Conservation (phyloP, 768 basidiomycete species). For the Baorangia bicolor region DNA sequence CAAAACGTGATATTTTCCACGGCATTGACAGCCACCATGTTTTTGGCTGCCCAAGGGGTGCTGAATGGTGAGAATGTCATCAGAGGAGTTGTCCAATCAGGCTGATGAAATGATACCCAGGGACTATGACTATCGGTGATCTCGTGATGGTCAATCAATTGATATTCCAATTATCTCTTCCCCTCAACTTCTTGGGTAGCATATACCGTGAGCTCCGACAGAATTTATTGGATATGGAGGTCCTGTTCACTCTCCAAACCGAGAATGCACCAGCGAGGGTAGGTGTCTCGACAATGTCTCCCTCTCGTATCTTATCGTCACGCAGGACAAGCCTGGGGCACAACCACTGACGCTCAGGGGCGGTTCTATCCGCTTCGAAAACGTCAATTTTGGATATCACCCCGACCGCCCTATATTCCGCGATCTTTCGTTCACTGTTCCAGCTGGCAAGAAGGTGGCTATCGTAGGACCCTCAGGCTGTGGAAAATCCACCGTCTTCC, state of each 20-base stretch:
- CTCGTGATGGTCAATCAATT: slow-evolving; percentile 99
- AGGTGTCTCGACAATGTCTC: neutral
- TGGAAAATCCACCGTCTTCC: slow-evolving; percentile 96
- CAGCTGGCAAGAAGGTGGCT: slow-evolving; percentile 95
- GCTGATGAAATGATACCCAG: slow-evolving; percentile 38
- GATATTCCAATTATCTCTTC: slow-evolving; percentile 94
- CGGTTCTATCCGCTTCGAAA: slow-evolving; percentile 89
- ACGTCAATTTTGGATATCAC: slow-evolving; percentile 90
- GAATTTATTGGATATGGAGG: slow-evolving; percentile 96
- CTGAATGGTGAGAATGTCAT: slow-evolving; percentile 60
- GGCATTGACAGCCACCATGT: slow-evolving; percentile 93
- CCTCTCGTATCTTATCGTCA: neutral
- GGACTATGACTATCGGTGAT: slow-evolving; percentile 97
- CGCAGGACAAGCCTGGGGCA: slow-evolving; percentile 67
- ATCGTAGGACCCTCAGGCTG: slow-evolving; percentile 97
- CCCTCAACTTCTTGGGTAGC: slow-evolving; percentile 95
- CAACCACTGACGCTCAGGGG: slow-evolving; percentile 68
- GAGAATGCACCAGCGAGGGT: slow-evolving; percentile 74
- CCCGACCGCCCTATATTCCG: slow-evolving; percentile 91
- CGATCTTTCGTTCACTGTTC: slow-evolving; percentile 83
- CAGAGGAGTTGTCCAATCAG: neutral
- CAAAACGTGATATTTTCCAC: slow-evolving; percentile 96
- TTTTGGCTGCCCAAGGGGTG: slow-evolving; percentile 93
- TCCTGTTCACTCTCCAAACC: slow-evolving; percentile 84
- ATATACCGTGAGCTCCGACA: slow-evolving; percentile 98